A percentile compares a stretch with the other conserved stretches of the same genome.
Evolutionary conservation across 192 early-diverging fungal species (phyloP).

Genomic region (Coemansia sp.): DNA sequence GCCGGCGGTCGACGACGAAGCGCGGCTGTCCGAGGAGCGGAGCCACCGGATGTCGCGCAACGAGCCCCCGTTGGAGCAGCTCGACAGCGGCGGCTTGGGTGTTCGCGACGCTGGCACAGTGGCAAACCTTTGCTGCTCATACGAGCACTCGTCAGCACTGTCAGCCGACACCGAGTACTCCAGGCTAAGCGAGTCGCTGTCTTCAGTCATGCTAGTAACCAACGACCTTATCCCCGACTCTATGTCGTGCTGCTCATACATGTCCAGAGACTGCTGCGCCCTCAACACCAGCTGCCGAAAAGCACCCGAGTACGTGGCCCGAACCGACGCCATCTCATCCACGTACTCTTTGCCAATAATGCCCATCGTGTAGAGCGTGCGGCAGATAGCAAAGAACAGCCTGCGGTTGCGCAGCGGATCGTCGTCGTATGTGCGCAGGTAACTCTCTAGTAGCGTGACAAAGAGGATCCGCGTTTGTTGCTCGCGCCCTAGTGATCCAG

Average conservation of each 20-base stretch:
- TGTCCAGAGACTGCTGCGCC: constrained; percentile 61
- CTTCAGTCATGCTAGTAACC: constrained; percentile 28
- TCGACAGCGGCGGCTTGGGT: background rate
- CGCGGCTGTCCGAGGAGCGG: background rate
- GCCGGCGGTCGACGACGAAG: background rate
- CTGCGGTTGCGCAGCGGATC: constrained; percentile 78
- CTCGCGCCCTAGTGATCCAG: constrained; percentile 34
- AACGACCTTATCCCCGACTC: constrained; percentile 35
- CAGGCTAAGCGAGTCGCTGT: constrained; percentile 16
- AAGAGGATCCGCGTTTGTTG: constrained; percentile 78
- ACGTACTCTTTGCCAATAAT: constrained; percentile 73
- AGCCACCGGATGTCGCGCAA: constrained; percentile 1
- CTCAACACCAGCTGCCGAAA: constrained; percentile 81
- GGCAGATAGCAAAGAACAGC: constrained; percentile 86
- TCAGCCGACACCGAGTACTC: constrained; percentile 16
- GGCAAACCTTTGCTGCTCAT: constrained; percentile 10
- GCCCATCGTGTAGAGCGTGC: constrained; percentile 82
- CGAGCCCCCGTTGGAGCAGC: background rate
- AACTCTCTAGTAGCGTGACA: constrained; percentile 88
- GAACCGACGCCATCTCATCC: constrained; percentile 80
- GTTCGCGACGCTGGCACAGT: constrained; percentile 3
- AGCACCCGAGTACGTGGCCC: constrained; percentile 80
- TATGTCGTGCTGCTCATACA: constrained; percentile 55
- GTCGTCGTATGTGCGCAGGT: constrained; percentile 85
- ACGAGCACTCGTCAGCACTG: constrained; percentile 5